phyloP scores from a whole-genome alignment of 305 asterid genomes.

The Fraxinus velutina region DNA sequence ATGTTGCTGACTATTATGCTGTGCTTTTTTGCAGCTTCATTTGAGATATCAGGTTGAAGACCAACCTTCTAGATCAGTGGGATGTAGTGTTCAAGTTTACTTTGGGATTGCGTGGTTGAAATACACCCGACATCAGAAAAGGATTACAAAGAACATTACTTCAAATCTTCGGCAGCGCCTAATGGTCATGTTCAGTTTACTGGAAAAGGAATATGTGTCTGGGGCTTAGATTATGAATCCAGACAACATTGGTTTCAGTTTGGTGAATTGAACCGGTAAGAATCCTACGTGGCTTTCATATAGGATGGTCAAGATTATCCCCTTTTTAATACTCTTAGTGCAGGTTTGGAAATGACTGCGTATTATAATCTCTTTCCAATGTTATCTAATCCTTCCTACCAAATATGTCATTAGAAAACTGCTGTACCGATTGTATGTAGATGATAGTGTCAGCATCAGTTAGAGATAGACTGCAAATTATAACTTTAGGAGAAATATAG shows the following conservation, averaged over 20 bases:
- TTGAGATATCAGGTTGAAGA: conserved; percentile 80
- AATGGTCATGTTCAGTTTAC: conserved; percentile 64
- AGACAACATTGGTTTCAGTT: not conserved
- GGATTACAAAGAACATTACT: conserved; percentile 73
- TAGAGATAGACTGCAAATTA: not conserved
- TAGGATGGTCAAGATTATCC: not conserved
- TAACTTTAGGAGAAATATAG: not conserved
- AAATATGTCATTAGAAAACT: not conserved
- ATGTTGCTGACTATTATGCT: not conserved
- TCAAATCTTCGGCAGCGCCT: conserved; percentile 72
- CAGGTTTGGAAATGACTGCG: not conserved
- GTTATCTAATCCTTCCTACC: not conserved
- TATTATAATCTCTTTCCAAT: not conserved
- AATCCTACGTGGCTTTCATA: not conserved
- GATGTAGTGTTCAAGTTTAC: conserved; percentile 72
- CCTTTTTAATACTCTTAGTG: not conserved
- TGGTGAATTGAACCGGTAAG: not conserved
- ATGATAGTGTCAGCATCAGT: not conserved
- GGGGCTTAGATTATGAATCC: conserved; percentile 31
- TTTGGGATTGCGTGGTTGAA: conserved; percentile 85
- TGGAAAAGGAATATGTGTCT: conserved; percentile 84
- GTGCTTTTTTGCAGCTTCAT: conserved; percentile 63
- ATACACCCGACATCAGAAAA: conserved; percentile 60
- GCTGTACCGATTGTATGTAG: not conserved
- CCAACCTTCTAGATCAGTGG: conserved; percentile 59